phyloP scores from a whole-genome alignment of 768 basidiomycete species.

The Suillus subaureus region DNA sequence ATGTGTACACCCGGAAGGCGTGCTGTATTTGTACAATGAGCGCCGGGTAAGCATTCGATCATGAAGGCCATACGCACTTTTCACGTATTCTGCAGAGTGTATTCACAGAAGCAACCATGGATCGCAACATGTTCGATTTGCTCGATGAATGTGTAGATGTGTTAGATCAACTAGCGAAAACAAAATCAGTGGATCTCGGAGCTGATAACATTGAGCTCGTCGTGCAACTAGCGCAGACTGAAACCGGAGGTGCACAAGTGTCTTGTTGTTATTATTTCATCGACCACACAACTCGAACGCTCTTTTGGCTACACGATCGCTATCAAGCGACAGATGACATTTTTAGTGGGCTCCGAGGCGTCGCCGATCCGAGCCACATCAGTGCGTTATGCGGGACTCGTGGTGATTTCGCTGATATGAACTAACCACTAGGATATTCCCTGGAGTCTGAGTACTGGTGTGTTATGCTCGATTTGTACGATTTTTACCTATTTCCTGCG shows the following conservation, averaged over 20 bases:
- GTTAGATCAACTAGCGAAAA: not conserved
- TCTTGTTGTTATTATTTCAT: constrained; percentile 9
- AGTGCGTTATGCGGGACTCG: not conserved
- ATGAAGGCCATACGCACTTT: not conserved
- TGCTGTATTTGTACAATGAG: not conserved
- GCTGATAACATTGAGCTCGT: not conserved
- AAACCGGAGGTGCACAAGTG: not conserved
- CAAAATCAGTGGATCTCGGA: not conserved
- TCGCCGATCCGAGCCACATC: constrained; percentile 5
- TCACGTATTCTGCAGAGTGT: not conserved
- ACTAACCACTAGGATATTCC: not conserved
- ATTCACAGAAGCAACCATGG: not conserved
- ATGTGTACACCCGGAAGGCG: not conserved
- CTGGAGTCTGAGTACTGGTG: constrained; percentile 12
- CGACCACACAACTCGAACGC: not conserved
- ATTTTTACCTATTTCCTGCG: not conserved
- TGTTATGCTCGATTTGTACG: not conserved
- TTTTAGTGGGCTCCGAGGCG: not conserved
- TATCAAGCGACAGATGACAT: not conserved
- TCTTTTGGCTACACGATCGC: constrained; percentile 8
- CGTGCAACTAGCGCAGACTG: not conserved
- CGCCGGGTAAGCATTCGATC: not conserved
- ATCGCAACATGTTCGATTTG: not conserved
- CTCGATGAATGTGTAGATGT: not conserved
- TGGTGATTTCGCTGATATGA: not conserved